Evolutionary conservation across 768 basidiomycete species (phyloP), one percentile per base, ranked within the genome.

Genomic region (Amanita molliuscula): DNA sequence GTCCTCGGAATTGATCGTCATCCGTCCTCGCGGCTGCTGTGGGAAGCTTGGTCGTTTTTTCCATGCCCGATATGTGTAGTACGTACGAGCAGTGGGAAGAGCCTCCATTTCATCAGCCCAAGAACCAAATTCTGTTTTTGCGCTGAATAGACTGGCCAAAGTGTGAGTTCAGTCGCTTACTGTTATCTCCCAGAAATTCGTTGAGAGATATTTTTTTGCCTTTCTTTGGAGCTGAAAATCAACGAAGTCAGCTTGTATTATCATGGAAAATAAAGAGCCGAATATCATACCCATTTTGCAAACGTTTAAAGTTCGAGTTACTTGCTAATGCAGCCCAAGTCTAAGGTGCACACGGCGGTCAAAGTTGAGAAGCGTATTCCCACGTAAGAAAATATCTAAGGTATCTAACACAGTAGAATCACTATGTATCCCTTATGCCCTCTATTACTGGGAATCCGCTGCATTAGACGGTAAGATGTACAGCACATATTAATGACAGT

Each of bases 91-190:
- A 58, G 81, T 86, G 23, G 95, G 95, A 54, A 98, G 77, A 26
- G 76, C 59, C 56, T 96, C 94, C 90, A 97, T 93, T 68, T 98
- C 96, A 64, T 98, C 96, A 6, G 96, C 96, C 96, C 96, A 99
- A 62, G 90, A 94, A 60, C 92, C 95, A 47, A 88, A 70, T 47
- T 82, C 90, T 92, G 44, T 46, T 47, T 31, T 29, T 7, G 49
- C 44, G 50, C 45, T 36, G 55, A 53, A 53, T 41, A 42, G 26
- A 26, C 46, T 26, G 48, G 53, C 48, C 48, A 60, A 59, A 29
- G 16, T 31, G 58, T 35, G 51, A 48, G 18, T 34, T 44, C 16
- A 49, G 50, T 45, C 47, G 70, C 90, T 64, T 58, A 95, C 95
- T 64, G 58, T 65, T 75, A 67, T 96, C 91, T 40, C 82, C 89